A percentile compares a stretch with the other conserved stretches of the same genome.
phyloP scores from a whole-genome alignment of 768 basidiomycete species.

The Psilocybe azurescens region DNA sequence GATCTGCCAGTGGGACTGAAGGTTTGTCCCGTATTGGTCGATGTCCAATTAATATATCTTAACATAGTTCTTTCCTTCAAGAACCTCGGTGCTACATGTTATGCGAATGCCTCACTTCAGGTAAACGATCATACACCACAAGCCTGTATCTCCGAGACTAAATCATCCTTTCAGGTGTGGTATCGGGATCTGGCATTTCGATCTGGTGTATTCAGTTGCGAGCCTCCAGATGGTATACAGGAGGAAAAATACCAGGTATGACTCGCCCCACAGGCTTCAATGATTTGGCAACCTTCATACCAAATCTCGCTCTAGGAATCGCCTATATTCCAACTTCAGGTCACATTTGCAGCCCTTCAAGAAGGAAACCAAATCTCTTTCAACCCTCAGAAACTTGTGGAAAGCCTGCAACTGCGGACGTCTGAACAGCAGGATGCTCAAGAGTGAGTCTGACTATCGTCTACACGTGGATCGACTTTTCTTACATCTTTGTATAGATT shows the following conservation, averaged over 20 bases:
- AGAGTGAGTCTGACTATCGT: conserved; percentile 60
- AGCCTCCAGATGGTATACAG: conserved; percentile 52
- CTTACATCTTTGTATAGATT: conserved; percentile 56
- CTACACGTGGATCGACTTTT: conserved; percentile 1
- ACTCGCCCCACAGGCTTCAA: background rate
- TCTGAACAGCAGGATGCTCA: conserved; percentile 97
- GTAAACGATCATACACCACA: conserved; percentile 38
- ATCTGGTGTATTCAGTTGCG: conserved; percentile 80
- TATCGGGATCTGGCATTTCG: conserved; percentile 86
- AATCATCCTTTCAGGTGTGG: conserved; percentile 70
- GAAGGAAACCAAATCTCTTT: conserved; percentile 70
- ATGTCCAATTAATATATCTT: background rate
- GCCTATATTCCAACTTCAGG: conserved; percentile 79
- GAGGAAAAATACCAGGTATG: conserved; percentile 47
- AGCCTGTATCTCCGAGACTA: background rate
- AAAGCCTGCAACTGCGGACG: conserved; percentile 80
- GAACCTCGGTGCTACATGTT: conserved; percentile 98
- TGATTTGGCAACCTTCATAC: background rate
- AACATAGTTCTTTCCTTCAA: conserved; percentile 30
- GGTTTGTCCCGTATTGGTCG: conserved; percentile 42
- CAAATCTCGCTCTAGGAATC: conserved; percentile 55
- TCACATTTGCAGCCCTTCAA: conserved; percentile 87
- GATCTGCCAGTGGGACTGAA: conserved; percentile 78
- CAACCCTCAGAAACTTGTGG: conserved; percentile 85
- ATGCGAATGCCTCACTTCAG: conserved; percentile 95